These are phyloP conservation scores for Lophiostoma macrostomum DNA, from an alignment of 495 filamentous ascomycete species.

Conservation along the genomic window DNA sequence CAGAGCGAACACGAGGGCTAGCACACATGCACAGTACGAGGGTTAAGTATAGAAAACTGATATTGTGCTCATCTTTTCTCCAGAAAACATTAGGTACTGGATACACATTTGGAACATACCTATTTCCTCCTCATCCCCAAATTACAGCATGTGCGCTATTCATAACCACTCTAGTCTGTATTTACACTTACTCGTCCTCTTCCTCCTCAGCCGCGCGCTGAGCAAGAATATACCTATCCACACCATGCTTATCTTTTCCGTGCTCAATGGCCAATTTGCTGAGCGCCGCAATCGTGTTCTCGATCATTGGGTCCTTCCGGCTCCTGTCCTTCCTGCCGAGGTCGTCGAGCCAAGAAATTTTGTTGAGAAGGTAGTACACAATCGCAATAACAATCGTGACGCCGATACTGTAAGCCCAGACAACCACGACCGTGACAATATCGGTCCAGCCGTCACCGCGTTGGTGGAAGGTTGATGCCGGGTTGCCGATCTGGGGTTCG, in stretches of 20 bases:
- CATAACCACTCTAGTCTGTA: too few species aligned
- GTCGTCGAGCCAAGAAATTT: constrained; percentile 65
- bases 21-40: too few species aligned
- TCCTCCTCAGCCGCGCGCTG: constrained; percentile 63
- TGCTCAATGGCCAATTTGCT: constrained; percentile 74
- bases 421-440: constrained; percentile 73
- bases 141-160: too few species aligned
- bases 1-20: too few species aligned
- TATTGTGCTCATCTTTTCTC: too few species aligned
- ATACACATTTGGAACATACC: too few species aligned
- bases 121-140: too few species aligned
- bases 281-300: constrained; percentile 75
- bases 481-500: constrained; percentile 45
- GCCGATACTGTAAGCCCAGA: constrained; percentile 76
- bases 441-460: constrained; percentile 60
- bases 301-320: constrained; percentile 69
- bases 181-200: constrained; percentile 61
- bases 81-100: too few species aligned
- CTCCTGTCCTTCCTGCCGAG: constrained; percentile 76
- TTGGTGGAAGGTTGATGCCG: constrained; percentile 47
- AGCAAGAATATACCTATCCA: constrained; percentile 58
- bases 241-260: constrained; percentile 56
- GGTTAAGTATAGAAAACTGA: too few species aligned
- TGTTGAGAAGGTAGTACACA: constrained; percentile 71
- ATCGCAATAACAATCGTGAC: constrained; percentile 76